These are phyloP conservation scores for Rhynchospora pubera DNA, from an alignment of 176 grass and related monocot species.

Conservation along the genomic window DNA sequence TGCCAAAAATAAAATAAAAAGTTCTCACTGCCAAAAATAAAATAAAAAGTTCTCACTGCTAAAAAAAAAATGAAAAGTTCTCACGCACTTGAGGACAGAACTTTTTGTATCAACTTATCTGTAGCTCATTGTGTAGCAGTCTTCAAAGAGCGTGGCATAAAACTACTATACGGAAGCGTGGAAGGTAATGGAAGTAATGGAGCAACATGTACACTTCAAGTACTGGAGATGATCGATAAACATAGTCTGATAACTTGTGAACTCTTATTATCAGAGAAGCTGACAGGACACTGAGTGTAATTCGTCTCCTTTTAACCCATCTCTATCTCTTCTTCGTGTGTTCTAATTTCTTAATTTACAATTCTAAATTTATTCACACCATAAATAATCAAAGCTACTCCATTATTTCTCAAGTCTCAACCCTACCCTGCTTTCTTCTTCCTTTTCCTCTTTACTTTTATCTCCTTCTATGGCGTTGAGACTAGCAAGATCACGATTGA, in stretches of 20 bases:
- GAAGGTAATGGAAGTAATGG: neutral
- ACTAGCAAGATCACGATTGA: constrained; percentile 23
- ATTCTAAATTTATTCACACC: constrained; percentile 7
- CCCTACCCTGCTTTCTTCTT: neutral
- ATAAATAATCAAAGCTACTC: neutral
- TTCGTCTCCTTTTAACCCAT: neutral
- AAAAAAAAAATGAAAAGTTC: too few relatives aligned
- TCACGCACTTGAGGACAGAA: neutral
- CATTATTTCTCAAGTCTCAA: neutral
- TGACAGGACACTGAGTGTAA: constrained; percentile 13
- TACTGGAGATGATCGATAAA: neutral
- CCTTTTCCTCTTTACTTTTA: neutral
- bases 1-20: too few relatives aligned
- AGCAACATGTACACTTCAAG: neutral
- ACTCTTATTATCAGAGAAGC: neutral
- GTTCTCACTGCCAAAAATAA: too few relatives aligned
- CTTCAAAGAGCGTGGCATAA: neutral
- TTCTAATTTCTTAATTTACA: neutral
- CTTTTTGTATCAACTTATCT: neutral
- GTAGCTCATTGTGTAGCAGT: neutral
- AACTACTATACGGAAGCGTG: neutral
- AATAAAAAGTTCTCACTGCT: neutral
- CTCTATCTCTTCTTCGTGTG: constrained; percentile 1
- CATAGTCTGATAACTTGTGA: neutral
- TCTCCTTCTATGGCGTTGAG: neutral